Evolutionary conservation across 441 rosid genomes (phyloP).

Genomic region (Erodium trifolium): DNA sequence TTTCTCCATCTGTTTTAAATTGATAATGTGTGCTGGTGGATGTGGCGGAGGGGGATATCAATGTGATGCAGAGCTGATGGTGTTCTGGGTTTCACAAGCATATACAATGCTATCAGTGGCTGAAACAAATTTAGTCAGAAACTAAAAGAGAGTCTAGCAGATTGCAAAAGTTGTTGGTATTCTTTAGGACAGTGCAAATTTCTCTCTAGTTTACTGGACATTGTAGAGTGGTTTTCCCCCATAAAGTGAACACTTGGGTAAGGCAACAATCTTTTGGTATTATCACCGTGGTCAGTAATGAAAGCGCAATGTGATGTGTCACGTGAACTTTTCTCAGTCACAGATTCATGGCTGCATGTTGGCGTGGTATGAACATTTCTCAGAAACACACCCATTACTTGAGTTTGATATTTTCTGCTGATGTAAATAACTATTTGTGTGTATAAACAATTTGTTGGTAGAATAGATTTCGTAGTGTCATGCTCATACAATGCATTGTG

Average conservation of each 20-base stretch:
- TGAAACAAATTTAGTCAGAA: not conserved
- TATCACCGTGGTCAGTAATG: not conserved
- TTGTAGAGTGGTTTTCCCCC: not conserved
- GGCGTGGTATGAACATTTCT: not conserved
- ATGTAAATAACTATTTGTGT: not conserved
- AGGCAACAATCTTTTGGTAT: not conserved
- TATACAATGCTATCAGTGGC: not conserved
- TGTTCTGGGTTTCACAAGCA: not conserved
- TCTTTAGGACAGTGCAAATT: not conserved
- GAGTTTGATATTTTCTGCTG: not conserved
- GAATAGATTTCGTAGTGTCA: not conserved
- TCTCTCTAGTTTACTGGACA: not conserved
- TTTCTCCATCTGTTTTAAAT: not conserved
- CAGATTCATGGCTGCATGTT: too few species aligned
- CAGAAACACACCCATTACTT: not conserved
- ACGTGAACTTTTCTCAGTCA: too few species aligned
- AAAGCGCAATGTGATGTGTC: not conserved
- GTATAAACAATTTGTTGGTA: not conserved
- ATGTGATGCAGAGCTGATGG: not conserved
- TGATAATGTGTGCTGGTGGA: not conserved
- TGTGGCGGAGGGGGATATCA: not conserved
- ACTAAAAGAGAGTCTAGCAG: not conserved
- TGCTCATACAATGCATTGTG: not conserved
- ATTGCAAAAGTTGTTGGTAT: not conserved
- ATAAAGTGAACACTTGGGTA: not conserved